These are phyloP conservation scores for Alternaria conjuncta DNA, from an alignment of 2,329 filamentous ascomycete genomes.

Conservation along the genomic window DNA sequence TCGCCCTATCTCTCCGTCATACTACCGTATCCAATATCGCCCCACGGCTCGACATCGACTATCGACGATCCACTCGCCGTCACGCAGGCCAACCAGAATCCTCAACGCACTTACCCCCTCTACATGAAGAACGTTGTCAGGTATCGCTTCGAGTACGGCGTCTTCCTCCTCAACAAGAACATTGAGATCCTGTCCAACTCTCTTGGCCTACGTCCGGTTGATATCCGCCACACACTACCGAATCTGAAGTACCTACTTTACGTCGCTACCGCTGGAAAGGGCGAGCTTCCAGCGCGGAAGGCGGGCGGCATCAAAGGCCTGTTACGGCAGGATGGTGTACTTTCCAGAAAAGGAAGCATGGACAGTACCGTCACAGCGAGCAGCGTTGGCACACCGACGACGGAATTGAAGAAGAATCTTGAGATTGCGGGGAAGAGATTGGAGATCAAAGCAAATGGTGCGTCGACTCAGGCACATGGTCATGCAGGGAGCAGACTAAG, in stretches of 20 bases:
- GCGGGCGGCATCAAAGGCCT: slow-evolving; percentile 46
- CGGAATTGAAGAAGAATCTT: slow-evolving; percentile 27
- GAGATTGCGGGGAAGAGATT: slow-evolving; percentile 22
- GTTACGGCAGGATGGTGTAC: slow-evolving; percentile 31
- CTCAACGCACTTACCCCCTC: slow-evolving; percentile 70
- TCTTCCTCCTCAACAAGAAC: slow-evolving; percentile 96
- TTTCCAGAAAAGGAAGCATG: slow-evolving; percentile 41
- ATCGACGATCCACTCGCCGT: slow-evolving; percentile 74
- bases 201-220: slow-evolving; percentile 79
- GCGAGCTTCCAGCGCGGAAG: slow-evolving; percentile 59
- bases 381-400: slow-evolving; percentile 29
- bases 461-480: slow-evolving; percentile 18
- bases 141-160: slow-evolving; percentile 94
- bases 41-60: slow-evolving; percentile 75
- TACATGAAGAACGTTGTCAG: slow-evolving; percentile 74
- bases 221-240: slow-evolving; percentile 88
- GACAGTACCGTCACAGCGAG: slow-evolving; percentile 40
- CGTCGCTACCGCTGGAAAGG: slow-evolving; percentile 80
- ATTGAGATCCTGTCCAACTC: slow-evolving; percentile 72
- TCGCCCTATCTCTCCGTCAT: slow-evolving; percentile 82
- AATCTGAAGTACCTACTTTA: slow-evolving; percentile 94
- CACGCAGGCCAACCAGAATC: slow-evolving; percentile 44
- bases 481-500: slow-evolving; percentile 37
- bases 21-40: slow-evolving; percentile 79
- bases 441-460: slow-evolving; percentile 26